Evolutionary conservation across 2,329 filamentous ascomycete species (phyloP).

Genomic region (Myriosclerotinia curreyana): DNA sequence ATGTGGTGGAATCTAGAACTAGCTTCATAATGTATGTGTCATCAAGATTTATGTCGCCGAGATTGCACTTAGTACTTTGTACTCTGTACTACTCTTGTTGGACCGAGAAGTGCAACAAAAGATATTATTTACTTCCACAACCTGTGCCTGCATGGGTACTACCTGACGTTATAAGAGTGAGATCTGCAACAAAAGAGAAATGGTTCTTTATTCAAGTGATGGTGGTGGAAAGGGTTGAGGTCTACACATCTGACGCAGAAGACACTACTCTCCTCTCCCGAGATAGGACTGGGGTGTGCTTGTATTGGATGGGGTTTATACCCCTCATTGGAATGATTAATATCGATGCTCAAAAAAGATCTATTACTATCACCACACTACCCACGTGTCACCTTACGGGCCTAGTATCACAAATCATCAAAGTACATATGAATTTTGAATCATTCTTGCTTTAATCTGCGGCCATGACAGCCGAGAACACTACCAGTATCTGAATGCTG

Average conservation of each 20-base stretch:
- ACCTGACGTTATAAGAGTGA: not conserved
- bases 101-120: slow-evolving; percentile 4
- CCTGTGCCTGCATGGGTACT: not conserved
- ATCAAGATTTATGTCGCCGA: not conserved
- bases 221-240: not conserved
- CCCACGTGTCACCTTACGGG: not conserved
- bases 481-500: not conserved
- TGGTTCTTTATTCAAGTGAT: not conserved
- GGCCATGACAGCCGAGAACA: not conserved
- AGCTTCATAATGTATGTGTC: not conserved
- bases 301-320: not conserved
- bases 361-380: not conserved
- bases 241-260: not conserved
- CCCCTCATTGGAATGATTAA: not conserved
- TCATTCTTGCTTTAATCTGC: not conserved
- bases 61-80: not conserved
- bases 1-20: not conserved
- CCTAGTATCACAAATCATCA: not conserved
- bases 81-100: not conserved
- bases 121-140: not conserved
- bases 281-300: not conserved
- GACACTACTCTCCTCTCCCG: not conserved
- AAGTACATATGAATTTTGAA: too few species aligned
- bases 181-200: slow-evolving; percentile 6
- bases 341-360: not conserved